These are phyloP conservation scores for Darksidea phi DNA, from an alignment of 495 filamentous ascomycete genomes.

Conservation along the genomic window DNA sequence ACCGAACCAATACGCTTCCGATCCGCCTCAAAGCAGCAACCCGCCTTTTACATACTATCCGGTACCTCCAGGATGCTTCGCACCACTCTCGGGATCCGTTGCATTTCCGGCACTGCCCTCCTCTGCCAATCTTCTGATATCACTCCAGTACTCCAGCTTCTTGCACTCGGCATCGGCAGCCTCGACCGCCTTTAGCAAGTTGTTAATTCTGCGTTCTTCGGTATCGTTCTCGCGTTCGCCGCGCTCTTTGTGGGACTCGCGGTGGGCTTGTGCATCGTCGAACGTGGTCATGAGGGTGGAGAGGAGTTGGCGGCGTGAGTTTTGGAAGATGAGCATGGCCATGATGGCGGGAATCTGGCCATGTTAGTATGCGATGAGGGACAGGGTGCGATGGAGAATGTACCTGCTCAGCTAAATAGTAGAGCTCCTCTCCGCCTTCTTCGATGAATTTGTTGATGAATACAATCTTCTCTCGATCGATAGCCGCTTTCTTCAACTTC, in stretches of 20 bases:
- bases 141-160: constrained; percentile 71
- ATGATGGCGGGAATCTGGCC: constrained; percentile 76
- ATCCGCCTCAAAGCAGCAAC: no score
- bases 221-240: constrained; percentile 33
- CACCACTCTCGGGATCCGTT: constrained; percentile 39
- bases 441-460: constrained; percentile 74
- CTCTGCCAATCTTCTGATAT: constrained; percentile 62
- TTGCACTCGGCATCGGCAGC: constrained; percentile 68
- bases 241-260: constrained; percentile 36
- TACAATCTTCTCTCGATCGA: constrained; percentile 89
- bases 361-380: constrained; percentile 21
- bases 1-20: no score
- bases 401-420: constrained; percentile 68
- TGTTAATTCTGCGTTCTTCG: constrained; percentile 47
- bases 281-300: constrained; percentile 62
- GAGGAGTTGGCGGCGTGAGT: constrained; percentile 75
- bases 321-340: constrained; percentile 82
- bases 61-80: constrained; percentile 15
- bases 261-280: constrained; percentile 50
- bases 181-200: constrained; percentile 57
- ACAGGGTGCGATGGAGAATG: constrained; percentile 7
- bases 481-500: constrained; percentile 62
- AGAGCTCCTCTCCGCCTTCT: constrained; percentile 76
- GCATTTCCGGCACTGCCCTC: constrained; percentile 52
- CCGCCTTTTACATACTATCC: no score